phyloP scores from a whole-genome alignment of 83 land plant species.

The Picea abies region DNA sequence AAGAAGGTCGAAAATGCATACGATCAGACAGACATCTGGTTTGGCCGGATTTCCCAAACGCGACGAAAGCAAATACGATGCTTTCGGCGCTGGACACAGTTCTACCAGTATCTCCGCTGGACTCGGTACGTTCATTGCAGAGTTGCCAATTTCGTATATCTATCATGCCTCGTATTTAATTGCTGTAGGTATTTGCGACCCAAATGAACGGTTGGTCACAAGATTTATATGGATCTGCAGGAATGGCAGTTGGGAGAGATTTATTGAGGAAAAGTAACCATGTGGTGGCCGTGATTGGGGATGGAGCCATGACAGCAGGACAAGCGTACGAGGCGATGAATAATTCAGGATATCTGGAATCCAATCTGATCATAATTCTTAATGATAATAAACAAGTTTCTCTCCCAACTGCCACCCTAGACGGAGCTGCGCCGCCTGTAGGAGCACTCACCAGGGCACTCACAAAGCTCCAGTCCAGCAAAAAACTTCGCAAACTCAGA shows the following conservation, averaged over 20 bases:
- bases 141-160: neutral
- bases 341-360: constrained; percentile 58
- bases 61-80: constrained; percentile 67
- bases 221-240: constrained; percentile 2
- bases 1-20: constrained; percentile 58
- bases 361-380: constrained; percentile 52
- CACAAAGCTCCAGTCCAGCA: constrained; percentile 17
- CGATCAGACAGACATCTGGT: constrained; percentile 59
- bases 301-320: constrained; percentile 32
- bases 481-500: constrained; percentile 25
- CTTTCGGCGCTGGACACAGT: constrained; percentile 72
- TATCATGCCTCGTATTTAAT: neutral
- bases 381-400: constrained; percentile 66
- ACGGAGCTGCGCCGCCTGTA: constrained; percentile 25
- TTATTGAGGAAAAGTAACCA: constrained; percentile 8
- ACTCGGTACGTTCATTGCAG: constrained; percentile 41
- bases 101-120: constrained; percentile 77
- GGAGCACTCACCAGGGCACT: constrained; percentile 23
- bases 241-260: constrained; percentile 29
- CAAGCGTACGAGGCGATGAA: constrained; percentile 48
- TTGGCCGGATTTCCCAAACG: constrained; percentile 70
- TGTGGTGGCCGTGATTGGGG: constrained; percentile 25
- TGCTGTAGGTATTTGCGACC: constrained; percentile 24
- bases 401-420: constrained; percentile 24
- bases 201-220: too few relatives aligned